Conservation (phyloP, 179 eudicot species). For the Patellifolia procumbens region DNA sequence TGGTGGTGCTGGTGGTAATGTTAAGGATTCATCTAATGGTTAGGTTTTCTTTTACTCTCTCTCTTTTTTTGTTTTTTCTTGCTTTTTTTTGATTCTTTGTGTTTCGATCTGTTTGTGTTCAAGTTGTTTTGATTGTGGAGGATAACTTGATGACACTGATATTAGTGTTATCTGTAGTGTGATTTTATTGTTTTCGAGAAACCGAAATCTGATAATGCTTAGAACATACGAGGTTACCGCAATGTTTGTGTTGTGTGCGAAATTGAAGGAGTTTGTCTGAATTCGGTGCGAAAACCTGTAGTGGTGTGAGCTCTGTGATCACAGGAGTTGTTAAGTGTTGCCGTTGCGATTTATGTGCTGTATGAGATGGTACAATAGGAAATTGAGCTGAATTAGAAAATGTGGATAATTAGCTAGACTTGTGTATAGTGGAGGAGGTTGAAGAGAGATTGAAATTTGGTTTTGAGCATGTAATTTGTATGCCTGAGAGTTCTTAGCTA, state of each 20-base stretch:
- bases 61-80: background rate
- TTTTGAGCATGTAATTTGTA: background rate
- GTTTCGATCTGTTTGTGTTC: conserved; percentile 11
- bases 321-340: background rate
- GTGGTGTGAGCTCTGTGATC: background rate
- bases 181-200: background rate
- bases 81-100: background rate
- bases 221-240: too few relatives aligned
- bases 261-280: background rate
- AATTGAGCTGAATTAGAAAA: too few relatives aligned
- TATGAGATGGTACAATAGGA: too few relatives aligned
- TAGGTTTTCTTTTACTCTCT: conserved; percentile 13
- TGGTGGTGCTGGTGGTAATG: conserved; percentile 29
- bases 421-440: background rate
- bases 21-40: conserved; percentile 40
- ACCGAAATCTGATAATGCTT: too few relatives aligned
- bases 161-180: background rate
- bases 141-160: background rate
- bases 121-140: background rate
- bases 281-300: background rate
- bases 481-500: background rate
- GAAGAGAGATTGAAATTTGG: background rate
- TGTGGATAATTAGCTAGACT: background rate
- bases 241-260: background rate
- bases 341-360: background rate